Conservation (phyloP, 306 rosid genomes). For the apple (Malus domestica) region DNA sequence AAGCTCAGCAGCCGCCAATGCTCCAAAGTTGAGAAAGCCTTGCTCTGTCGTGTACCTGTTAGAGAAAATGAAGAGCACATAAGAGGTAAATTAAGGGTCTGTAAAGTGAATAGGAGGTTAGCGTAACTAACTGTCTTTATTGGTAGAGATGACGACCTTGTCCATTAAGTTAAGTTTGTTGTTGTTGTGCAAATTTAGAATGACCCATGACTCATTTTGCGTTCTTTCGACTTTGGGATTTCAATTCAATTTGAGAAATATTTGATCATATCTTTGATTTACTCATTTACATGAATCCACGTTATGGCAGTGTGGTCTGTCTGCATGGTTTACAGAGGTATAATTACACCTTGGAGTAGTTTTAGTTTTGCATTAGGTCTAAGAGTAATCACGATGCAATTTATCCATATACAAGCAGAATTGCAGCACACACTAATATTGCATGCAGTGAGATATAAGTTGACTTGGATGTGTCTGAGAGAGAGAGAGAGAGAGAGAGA, state of each 20-base stretch:
- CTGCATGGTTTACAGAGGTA: background rate
- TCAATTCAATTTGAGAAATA: constrained; percentile 13
- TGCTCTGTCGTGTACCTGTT: constrained; percentile 17
- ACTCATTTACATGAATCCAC: background rate
- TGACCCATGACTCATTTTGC: constrained; percentile 4
- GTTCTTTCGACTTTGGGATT: constrained; percentile 1
- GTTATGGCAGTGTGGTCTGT: background rate
- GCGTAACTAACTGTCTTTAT: constrained; percentile 55
- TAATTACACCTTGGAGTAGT: background rate
- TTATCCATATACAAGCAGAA: background rate
- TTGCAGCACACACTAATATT: background rate
- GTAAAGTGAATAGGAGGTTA: constrained; percentile 68
- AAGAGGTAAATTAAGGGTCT: constrained; percentile 36
- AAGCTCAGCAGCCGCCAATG: constrained; percentile 29
- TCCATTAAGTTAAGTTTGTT: constrained; percentile 44
- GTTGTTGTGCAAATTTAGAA: constrained; percentile 26
- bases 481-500: background rate
- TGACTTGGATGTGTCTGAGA: background rate
- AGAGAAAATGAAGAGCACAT: constrained; percentile 29
- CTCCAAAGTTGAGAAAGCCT: constrained; percentile 20
- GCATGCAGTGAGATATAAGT: background rate
- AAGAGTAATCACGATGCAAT: no score
- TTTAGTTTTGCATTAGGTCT: background rate
- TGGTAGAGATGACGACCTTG: constrained; percentile 33
- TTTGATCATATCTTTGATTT: constrained; percentile 10